Evolutionary conservation across 495 filamentous ascomycete species (phyloP).

Genomic region (Lasiosphaeriaceae sp.): DNA sequence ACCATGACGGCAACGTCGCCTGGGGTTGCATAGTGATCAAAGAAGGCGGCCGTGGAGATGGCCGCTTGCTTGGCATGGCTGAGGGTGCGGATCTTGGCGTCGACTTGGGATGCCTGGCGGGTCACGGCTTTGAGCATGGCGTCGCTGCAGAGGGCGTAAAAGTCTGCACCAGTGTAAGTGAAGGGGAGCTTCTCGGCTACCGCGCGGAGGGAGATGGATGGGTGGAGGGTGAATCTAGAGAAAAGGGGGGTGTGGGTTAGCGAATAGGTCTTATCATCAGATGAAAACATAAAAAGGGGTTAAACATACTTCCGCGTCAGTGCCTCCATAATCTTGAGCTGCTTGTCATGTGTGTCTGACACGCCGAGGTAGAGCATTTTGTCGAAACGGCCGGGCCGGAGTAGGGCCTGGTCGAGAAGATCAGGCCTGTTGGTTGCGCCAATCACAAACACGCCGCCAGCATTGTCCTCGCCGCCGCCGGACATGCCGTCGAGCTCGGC

Average conservation of each 20-base stretch:
- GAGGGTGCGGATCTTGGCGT: slow-evolving; percentile 71
- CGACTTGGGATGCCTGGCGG: slow-evolving; percentile 77
- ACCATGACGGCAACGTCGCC: slow-evolving; percentile 86
- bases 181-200: slow-evolving; percentile 81
- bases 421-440: slow-evolving; percentile 95
- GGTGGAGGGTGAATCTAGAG: slow-evolving; percentile 72
- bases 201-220: slow-evolving; percentile 64
- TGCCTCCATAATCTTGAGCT: slow-evolving; percentile 89
- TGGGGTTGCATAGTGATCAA: slow-evolving; percentile 80
- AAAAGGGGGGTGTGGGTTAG: no score
- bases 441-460: slow-evolving; percentile 92
- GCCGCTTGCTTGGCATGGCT: slow-evolving; percentile 29
- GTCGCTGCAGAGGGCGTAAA: slow-evolving; percentile 95
- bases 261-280: slow-evolving; percentile 3
- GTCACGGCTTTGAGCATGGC: slow-evolving; percentile 99
- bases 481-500: slow-evolving; percentile 98
- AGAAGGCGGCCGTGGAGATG: slow-evolving; percentile 88
- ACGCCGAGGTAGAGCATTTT: slow-evolving; percentile 99
- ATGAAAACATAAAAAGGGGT: slow-evolving; percentile 9
- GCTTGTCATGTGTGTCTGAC: slow-evolving; percentile 94
- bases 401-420: slow-evolving; percentile 83
- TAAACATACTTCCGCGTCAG: slow-evolving; percentile 80
- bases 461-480: slow-evolving; percentile 73
- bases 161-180: slow-evolving; percentile 94
- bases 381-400: slow-evolving; percentile 91